Evolutionary conservation across 1,139 yeast species (phyloP).

Genomic region (Taphrina deformans): DNA sequence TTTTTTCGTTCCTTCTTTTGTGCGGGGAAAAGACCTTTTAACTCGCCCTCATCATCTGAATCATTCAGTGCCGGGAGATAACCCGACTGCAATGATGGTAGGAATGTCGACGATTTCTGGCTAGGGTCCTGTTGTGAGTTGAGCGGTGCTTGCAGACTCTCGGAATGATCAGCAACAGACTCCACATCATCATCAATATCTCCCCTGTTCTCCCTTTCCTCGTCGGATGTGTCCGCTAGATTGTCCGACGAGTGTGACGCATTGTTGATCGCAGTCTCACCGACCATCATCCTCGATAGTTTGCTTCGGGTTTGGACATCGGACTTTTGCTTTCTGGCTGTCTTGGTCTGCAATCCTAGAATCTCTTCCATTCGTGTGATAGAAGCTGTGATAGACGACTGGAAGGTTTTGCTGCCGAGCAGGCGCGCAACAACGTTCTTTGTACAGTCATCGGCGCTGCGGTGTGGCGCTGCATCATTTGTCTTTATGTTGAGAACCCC

Average conservation of each 20-base stretch:
- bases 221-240: not conserved
- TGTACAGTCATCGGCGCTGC: conserved; percentile 7
- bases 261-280: not conserved
- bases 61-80: conserved; percentile 34
- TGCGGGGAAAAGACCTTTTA: conserved; percentile 28
- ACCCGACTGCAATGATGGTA: conserved; percentile 34
- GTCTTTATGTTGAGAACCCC: conserved; percentile 33
- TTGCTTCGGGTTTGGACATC: not conserved
- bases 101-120: conserved; percentile 18
- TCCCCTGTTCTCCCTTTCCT: too few relatives aligned
- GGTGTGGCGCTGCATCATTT: conserved; percentile 28
- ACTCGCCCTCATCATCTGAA: conserved; percentile 38
- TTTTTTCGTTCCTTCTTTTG: conserved; percentile 61
- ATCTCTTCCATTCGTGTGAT: conserved; percentile 60
- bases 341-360: not conserved
- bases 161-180: too few relatives aligned
- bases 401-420: conserved; percentile 58
- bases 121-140: not conserved
- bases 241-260: too few relatives aligned
- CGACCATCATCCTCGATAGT: too few relatives aligned
- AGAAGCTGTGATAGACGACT: conserved; percentile 52
- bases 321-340: not conserved
- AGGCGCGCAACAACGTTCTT: conserved; percentile 53
- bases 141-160: too few relatives aligned
- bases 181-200: too few relatives aligned